These are phyloP conservation scores for Alnus glutinosa DNA, from an alignment of 306 rosid genomes.

Conservation along the genomic window DNA sequence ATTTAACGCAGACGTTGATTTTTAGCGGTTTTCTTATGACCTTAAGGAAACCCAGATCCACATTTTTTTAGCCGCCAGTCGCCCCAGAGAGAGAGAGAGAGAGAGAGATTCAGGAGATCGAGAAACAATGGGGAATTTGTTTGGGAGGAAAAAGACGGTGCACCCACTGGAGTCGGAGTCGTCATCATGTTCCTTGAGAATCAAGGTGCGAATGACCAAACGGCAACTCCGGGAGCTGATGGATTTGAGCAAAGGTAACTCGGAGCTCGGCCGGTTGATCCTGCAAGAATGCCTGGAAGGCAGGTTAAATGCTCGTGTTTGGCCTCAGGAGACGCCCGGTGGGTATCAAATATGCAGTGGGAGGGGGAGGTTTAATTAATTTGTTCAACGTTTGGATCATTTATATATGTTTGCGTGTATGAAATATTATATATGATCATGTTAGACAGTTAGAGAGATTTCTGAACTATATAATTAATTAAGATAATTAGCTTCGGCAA, in stretches of 20 bases:
- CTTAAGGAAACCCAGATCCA: not conserved
- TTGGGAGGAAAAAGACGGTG: slow-evolving; percentile 17
- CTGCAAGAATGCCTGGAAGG: slow-evolving; percentile 41
- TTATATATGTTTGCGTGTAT: too few species aligned
- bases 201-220: slow-evolving; percentile 42
- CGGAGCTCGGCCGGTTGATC: slow-evolving; percentile 35
- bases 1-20: slow-evolving; percentile 22
- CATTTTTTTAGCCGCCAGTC: not conserved
- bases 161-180: slow-evolving; percentile 17
- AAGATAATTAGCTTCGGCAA: too few species aligned
- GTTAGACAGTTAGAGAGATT: too few species aligned
- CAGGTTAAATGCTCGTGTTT: slow-evolving; percentile 32
- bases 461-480: too few species aligned
- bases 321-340: not conserved
- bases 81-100: too few species aligned
- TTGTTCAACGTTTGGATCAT: too few species aligned
- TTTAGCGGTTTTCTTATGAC: not conserved
- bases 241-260: slow-evolving; percentile 22
- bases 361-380: too few species aligned
- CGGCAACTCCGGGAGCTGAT: slow-evolving; percentile 38
- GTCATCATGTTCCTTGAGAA: slow-evolving; percentile 7
- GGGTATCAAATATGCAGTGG: too few species aligned
- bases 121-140: slow-evolving; percentile 39
- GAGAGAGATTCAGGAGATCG: not conserved
- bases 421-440: too few species aligned